phyloP scores from a whole-genome alignment of 1,284 basidiomycete genomes.

The Puccinia sorghi region DNA sequence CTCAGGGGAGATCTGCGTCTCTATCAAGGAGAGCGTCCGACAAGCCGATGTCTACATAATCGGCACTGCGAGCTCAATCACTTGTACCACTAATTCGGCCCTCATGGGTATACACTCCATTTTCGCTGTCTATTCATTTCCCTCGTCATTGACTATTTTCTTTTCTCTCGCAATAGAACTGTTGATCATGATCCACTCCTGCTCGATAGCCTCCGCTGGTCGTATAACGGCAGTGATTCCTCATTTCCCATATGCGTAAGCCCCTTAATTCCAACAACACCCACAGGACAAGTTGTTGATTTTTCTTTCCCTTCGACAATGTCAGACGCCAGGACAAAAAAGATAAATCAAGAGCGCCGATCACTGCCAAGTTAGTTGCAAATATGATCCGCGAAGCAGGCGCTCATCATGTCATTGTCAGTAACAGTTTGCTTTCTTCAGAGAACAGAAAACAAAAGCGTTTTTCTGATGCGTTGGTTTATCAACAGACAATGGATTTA shows the following conservation, averaged over 20 bases:
- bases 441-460: slow-evolving; percentile 48
- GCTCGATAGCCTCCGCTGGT: slow-evolving; percentile 48
- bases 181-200: slow-evolving; percentile 51
- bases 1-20: slow-evolving; percentile 43
- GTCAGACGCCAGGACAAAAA: slow-evolving; percentile 87
- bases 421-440: slow-evolving; percentile 58
- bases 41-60: slow-evolving; percentile 50
- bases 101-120: slow-evolving; percentile 38
- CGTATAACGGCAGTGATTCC: slow-evolving; percentile 64
- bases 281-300: not conserved
- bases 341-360: slow-evolving; percentile 97
- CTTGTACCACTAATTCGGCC: slow-evolving; percentile 43
- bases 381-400: slow-evolving; percentile 98
- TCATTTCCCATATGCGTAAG: slow-evolving; percentile 76
- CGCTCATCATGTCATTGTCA: slow-evolving; percentile 96
- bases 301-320: not conserved
- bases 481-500: slow-evolving; percentile 86
- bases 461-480: slow-evolving; percentile 1
- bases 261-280: not conserved
- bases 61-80: slow-evolving; percentile 46
- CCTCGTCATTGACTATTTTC: not conserved
- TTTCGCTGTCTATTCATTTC: not conserved
- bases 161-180: slow-evolving; percentile 26
- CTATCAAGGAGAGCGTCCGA: slow-evolving; percentile 45
- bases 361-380: slow-evolving; percentile 96